Base-by-base conservation (phyloP, 2,329 filamentous ascomycete genomes). In the Dichotomopilus funicola region DNA sequence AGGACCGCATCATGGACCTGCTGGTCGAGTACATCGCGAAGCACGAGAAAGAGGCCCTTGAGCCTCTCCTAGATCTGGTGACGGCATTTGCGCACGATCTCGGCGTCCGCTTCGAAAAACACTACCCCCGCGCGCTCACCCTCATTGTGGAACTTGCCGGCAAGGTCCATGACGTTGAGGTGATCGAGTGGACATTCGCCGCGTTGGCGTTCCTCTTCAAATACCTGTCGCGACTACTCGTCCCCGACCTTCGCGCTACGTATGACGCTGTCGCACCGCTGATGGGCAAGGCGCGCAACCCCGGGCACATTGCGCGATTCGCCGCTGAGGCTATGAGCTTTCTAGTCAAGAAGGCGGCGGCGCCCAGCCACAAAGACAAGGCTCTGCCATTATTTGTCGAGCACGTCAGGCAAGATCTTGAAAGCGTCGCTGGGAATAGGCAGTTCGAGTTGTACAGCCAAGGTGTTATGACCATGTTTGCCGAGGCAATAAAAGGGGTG, bases 151-250 rank as follows among this genome's bases (percentile, higher is more conserved):
- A 83, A 12, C 81, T 97, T 61, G 91, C 91, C 9, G 85, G 85
- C 53, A 87, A 83, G 64, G 83, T 89, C 52, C 79, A 88, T 55
- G 87, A 89, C 66, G 85, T 89, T 33, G 89, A 91, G 60, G 91
- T 95, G n/a, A 89, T 97, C 50, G 94, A 99, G 73, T 97, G 92
- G 91, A 92, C 89, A 50, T 99, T 99, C 72, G 90, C 87, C 10
- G 91, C 89, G 63, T 77, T 99, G 54, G 91, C 94, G 46, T 99
- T 95, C 78, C 78, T 97, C 42, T 96, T 99, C 81, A 99, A 99
- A 69, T 97, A 97, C 67, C 81, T 99, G 5, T 95, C 91, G 2
- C 85, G 89, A 61, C 79, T 97, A 0, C 73, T 99, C 27, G 88
- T 94, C 0, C 87, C 90, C 4, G 89, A 99, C 67, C 73, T 99